These are phyloP conservation scores for Phialemoniopsis sp. DNA, from an alignment of 2,329 filamentous ascomycete species.

Conservation along the genomic window DNA sequence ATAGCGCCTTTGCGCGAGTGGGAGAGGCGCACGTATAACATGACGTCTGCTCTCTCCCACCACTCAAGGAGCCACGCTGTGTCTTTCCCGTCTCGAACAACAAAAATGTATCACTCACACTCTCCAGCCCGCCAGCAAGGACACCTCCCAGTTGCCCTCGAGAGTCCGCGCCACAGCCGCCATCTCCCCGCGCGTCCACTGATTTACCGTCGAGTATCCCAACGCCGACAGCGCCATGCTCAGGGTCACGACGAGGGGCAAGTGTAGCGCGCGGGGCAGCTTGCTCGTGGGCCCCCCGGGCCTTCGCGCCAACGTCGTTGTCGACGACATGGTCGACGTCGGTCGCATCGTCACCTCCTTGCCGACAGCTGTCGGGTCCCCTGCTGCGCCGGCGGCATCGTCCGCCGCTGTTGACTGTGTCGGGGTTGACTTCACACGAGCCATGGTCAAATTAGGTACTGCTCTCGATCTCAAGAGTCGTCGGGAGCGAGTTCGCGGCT, in stretches of 20 bases:
- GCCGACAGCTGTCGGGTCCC: conserved; percentile 1
- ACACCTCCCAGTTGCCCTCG: conserved; percentile 59
- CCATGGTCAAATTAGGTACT: no score
- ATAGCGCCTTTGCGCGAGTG: no score
- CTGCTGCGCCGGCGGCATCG: no score
- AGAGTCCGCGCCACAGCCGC: conserved; percentile 60
- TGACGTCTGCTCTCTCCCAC: no score
- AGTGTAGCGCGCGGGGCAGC: conserved; percentile 41
- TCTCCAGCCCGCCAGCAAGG: conserved; percentile 47
- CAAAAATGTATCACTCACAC: conserved; percentile 36
- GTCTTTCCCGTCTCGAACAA: no score
- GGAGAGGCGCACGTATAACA: no score
- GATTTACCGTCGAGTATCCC: conserved; percentile 58
- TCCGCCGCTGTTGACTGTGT: no score
- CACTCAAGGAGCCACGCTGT: no score
- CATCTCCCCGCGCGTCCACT: conserved; percentile 61
- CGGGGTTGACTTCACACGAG: no score
- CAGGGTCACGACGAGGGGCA: conserved; percentile 47
- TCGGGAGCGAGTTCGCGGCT: no score
- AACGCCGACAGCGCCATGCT: conserved; percentile 60
- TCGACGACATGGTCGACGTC: conserved; percentile 1
- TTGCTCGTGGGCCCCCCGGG: no score
- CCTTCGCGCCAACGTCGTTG: conserved; percentile 15
- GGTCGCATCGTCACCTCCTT: conserved; percentile 1
- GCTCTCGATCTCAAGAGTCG: no score